Evolutionary conservation across 2,329 filamentous ascomycete genomes (phyloP), one percentile per base, ranked within the genome.

Genomic region (Venturia oleaginea): DNA sequence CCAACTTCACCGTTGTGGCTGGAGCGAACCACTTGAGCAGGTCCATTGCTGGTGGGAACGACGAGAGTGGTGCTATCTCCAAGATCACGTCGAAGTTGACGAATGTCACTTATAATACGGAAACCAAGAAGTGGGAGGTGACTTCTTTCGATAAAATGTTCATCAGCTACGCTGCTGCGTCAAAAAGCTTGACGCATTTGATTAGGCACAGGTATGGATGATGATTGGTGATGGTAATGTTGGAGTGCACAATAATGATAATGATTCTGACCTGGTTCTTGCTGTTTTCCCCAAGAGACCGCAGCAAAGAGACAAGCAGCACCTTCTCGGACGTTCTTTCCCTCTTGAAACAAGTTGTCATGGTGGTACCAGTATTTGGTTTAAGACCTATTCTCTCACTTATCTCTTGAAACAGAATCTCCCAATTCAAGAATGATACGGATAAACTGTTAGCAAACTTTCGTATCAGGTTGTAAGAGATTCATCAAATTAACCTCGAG

Each of bases 1-100:
- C 86, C 0, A 89, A 88, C 71, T 91, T 91, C 70, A 88, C 86
- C 0, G 86, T 91, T 11, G 72, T 80, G 66, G 80, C 74, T 30
- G 86, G 85, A 0, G 86, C 79, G 65, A 90, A 89, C 68, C 81
- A 76, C 66, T 70, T 90, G 59, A 71, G 78, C 66, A 71, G 83
- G 17, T 78, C 80, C 8, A 78, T 82, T 30, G 80, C 74, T 4
- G 77, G 78, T 24, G 81, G 80, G 2, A 68, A 78, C 1, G 81
- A 81, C 0, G 82, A 86, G 73, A 81, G 80, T 62, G 86, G 85
- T 1, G 81, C 78, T 42, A 69, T 88, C 67, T 83, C 81, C 69
- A 76, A 75, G n/a, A 79, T 79, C 6, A 70, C 72, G 65, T 68
- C 66, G 8, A 43, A 30, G 11, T 17, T 38, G 24, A 63, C 62